Base-by-base conservation (phyloP, 2,329 filamentous ascomycete species). In the Pyrenochaeta sp. region DNA sequence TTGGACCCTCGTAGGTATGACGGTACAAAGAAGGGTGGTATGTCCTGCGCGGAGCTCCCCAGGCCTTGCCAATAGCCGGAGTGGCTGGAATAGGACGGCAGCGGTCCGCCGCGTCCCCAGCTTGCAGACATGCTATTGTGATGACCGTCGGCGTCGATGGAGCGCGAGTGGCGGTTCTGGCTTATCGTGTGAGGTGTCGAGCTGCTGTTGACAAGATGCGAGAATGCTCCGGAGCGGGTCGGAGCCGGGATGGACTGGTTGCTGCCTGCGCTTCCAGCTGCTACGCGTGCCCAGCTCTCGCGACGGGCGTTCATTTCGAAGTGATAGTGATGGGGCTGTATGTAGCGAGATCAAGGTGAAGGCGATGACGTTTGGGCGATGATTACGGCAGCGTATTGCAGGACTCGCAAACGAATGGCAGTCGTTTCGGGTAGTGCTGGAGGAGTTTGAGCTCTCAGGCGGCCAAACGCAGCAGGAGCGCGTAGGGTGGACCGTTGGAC, bases 1-100 rank as follows among this genome's bases (percentile, higher is more conserved):
- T 88, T 86, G 13, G 92, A 94, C 39, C 87, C 87, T 66, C 84
- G 83, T 44, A 98, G 85, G 78, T 97, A 97, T 5, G 92, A 93
- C 0, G 94, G 94, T 10, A 89, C 85, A 77, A 97, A 93, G 82
- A 94, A 94, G 5, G 56, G 77, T 69, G 56, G 83, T 76, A 62
- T 74, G 39, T 76, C 73, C 22, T 72, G 68, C 24, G 60, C 54
- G 13, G 59, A 52, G 12, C 61, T 67, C 19, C 68, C 68, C 32
- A 71, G 58, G 6, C 68, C 69, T 51, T 72, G 72, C 65, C 71
- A 67, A 36, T 75, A 68, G 28, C 73, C 78, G 66, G 80, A 82
- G 68, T 83, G 82, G 62, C 81, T 79, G 5, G 82, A 80, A 62
- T 83, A 83, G 9, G 78, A 72, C 36, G 81, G 82, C 22, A 83